Percentiles rank a stretch among this genome's conserved stretches.
phyloP scores from a whole-genome alignment of 2,329 filamentous ascomycete species.

The Calonectria pseudoreteaudii region DNA sequence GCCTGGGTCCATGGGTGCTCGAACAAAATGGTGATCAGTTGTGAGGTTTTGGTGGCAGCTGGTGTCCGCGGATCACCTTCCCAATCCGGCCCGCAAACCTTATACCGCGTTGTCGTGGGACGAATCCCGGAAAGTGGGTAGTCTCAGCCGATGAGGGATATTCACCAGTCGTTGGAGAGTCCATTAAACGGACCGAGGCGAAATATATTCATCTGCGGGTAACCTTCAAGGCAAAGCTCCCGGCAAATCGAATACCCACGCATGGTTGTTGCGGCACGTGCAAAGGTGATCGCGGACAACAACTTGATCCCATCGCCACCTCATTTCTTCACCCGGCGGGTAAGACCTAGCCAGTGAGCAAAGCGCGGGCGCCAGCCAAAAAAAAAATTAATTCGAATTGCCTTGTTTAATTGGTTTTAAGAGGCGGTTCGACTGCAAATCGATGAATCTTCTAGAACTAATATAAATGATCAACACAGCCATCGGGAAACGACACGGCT shows the following conservation, averaged over 20 bases:
- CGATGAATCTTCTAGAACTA: background rate
- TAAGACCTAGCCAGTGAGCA: background rate
- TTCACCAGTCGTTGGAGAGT: background rate
- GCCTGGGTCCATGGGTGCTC: background rate
- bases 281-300: background rate
- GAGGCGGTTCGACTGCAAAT: background rate
- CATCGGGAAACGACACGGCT: background rate
- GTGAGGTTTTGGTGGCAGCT: background rate
- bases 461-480: background rate
- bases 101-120: background rate
- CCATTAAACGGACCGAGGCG: background rate
- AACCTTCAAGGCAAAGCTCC: background rate
- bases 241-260: background rate
- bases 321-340: background rate
- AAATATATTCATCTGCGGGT: background rate
- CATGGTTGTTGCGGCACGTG: background rate
- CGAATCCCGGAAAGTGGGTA: background rate
- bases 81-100: background rate
- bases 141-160: background rate
- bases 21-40: background rate
- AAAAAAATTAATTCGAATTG: background rate
- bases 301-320: background rate
- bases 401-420: background rate
- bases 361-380: background rate
- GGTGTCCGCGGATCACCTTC: background rate